phyloP scores from a whole-genome alignment of 1,139 yeast species.

The Magnusiomyces clavatus region DNA sequence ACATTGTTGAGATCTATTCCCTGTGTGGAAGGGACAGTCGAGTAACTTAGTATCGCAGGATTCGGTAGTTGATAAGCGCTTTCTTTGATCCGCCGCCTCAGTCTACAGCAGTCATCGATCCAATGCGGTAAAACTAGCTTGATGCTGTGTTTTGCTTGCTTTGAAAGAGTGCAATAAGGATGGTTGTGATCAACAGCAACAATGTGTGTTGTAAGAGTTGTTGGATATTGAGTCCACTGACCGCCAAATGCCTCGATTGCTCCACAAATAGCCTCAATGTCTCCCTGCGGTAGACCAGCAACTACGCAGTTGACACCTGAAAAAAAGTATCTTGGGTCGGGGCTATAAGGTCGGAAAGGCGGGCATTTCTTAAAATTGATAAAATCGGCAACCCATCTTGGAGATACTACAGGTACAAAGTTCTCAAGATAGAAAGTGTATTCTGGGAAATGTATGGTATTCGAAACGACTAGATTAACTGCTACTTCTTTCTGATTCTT shows the following conservation, averaged over 20 bases:
- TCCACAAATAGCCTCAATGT: conserved; percentile 56
- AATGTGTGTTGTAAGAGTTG: conserved; percentile 70
- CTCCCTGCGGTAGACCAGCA: conserved; percentile 51
- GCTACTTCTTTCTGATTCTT: not conserved
- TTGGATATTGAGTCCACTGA: conserved; percentile 51
- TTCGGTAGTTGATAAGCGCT: conserved; percentile 37
- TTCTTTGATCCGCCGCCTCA: conserved; percentile 46
- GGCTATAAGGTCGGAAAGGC: conserved; percentile 47
- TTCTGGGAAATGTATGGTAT: conserved; percentile 46
- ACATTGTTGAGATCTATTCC: no score
- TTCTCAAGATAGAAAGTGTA: conserved; percentile 43
- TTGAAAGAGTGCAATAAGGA: conserved; percentile 30
- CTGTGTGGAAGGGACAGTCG: no score
- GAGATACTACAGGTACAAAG: conserved; percentile 63
- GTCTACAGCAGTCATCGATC: conserved; percentile 54
- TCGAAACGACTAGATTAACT: conserved; percentile 49
- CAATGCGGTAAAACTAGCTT: conserved; percentile 70
- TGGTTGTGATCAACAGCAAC: conserved; percentile 51
- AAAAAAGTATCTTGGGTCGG: conserved; percentile 61
- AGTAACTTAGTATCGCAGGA: not conserved
- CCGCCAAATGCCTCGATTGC: conserved; percentile 75
- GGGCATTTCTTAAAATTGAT: conserved; percentile 38
- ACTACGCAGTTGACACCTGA: conserved; percentile 55
- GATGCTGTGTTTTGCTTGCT: conserved; percentile 30
- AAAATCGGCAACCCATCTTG: conserved; percentile 56